A percentile compares a stretch with the other conserved stretches of the same genome.
Evolutionary conservation across 139 green algal genomes (phyloP).

Genomic region (Chlamydomonas eustigma): DNA sequence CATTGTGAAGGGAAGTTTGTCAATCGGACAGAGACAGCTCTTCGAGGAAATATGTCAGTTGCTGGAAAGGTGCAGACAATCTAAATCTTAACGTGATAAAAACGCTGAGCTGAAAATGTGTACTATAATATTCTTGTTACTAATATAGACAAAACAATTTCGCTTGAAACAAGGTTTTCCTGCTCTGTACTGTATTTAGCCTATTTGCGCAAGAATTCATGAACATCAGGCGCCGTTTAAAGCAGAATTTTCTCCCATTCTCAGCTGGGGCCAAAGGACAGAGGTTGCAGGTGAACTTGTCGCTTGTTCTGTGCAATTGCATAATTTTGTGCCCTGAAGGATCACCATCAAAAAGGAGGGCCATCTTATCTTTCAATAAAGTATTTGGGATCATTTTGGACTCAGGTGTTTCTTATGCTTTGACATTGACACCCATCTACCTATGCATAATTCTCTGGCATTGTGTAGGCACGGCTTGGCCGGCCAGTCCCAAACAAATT

Average conservation of each 20-base stretch:
- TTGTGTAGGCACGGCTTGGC: slow-evolving; percentile 6
- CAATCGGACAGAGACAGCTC: not conserved
- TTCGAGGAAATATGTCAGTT: slow-evolving; percentile 6
- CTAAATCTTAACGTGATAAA: not conserved
- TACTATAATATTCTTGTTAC: not conserved
- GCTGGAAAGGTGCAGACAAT: slow-evolving; percentile 7
- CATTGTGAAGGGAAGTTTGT: not conserved
- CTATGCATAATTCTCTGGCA: too few species aligned
- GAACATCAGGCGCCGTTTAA: slow-evolving; percentile 33
- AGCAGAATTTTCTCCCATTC: slow-evolving; percentile 49
- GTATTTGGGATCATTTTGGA: too few species aligned
- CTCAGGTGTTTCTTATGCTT: too few species aligned
- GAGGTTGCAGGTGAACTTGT: slow-evolving; percentile 19
- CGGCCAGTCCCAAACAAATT: slow-evolving; percentile 13
- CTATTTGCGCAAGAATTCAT: slow-evolving; percentile 35
- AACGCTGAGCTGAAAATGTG: not conserved
- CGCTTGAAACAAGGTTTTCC: not conserved
- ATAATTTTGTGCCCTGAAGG: too few species aligned
- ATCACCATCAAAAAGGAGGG: too few species aligned
- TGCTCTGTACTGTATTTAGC: not conserved
- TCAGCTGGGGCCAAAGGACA: slow-evolving; percentile 39
- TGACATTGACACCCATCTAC: too few species aligned
- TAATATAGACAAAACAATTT: too few species aligned
- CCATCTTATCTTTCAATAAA: too few species aligned
- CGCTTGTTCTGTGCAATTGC: slow-evolving; percentile 7